Percentiles rank a stretch among this genome's conserved stretches.
Evolutionary conservation across 768 basidiomycete genomes (phyloP).

Genomic region (Lactarius akahatsu): DNA sequence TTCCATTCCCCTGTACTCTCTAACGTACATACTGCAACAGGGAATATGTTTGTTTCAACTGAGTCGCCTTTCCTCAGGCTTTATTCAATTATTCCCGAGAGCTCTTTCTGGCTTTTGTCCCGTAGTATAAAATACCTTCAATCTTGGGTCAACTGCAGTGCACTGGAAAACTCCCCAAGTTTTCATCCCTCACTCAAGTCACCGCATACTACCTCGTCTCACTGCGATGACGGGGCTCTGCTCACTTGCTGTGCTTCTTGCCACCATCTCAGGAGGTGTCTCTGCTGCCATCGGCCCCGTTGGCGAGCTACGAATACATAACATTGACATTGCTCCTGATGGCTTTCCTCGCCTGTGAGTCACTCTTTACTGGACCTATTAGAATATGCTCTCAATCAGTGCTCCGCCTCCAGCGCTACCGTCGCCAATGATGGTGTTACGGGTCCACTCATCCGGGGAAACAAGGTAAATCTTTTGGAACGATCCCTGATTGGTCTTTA

Average conservation of each 20-base stretch:
- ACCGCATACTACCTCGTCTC: not conserved
- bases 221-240: not conserved
- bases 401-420: constrained; percentile 36
- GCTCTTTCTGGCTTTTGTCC: too few species aligned
- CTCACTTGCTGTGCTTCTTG: not conserved
- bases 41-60: too few species aligned
- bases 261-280: constrained; percentile 7
- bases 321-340: constrained; percentile 28
- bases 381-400: not conserved
- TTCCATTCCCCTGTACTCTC: too few species aligned
- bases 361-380: not conserved
- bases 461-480: too few species aligned
- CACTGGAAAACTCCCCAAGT: not conserved
- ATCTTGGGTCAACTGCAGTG: not conserved
- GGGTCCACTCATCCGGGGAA: too few species aligned
- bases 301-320: constrained; percentile 28
- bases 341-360: constrained; percentile 27
- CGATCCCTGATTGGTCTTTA: too few species aligned
- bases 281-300: constrained; percentile 30
- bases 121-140: too few species aligned
- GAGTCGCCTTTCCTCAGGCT: too few species aligned
- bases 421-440: constrained; percentile 42
- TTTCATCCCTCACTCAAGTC: too few species aligned
- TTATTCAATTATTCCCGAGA: too few species aligned
- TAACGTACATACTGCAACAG: too few species aligned